These are phyloP conservation scores for Panicum hallii DNA, from an alignment of 202 grass and related monocot species.

Conservation along the genomic window DNA sequence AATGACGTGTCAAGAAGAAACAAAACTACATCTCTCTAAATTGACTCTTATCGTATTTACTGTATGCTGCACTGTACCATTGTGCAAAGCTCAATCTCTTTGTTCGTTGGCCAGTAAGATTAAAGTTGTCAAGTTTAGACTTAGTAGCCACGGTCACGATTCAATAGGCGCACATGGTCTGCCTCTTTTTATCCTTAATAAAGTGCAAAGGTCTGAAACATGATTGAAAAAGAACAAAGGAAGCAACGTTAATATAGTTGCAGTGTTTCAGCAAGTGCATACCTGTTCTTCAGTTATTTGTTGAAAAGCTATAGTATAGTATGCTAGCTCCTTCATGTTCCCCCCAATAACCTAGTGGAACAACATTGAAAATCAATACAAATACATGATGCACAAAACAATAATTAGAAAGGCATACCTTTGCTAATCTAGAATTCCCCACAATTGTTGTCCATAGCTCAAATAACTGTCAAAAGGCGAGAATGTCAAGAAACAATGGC, in stretches of 20 bases:
- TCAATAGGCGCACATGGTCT: not conserved
- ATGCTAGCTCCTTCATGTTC: conserved; percentile 83
- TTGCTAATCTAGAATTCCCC: conserved; percentile 75
- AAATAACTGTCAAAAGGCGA: conserved; percentile 68
- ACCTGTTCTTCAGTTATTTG: conserved; percentile 98
- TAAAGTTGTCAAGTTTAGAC: not conserved
- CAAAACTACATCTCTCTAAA: not conserved
- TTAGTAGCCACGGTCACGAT: not conserved
- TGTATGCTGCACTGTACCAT: not conserved
- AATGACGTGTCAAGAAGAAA: not conserved
- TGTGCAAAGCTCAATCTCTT: not conserved
- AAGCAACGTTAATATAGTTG: conserved; percentile 21
- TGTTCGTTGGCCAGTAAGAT: not conserved
- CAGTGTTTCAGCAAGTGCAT: conserved; percentile 35
- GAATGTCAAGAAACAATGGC: conserved; percentile 26
- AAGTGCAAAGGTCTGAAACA: no score
- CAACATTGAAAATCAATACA: conserved; percentile 37
- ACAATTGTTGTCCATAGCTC: conserved; percentile 91
- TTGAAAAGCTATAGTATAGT: conserved; percentile 86
- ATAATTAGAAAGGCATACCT: conserved; percentile 54
- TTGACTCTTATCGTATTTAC: not conserved
- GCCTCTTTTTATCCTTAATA: conserved; percentile 3
- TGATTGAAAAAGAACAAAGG: no score
- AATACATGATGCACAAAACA: conserved; percentile 35
- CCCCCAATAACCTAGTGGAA: conserved; percentile 64